These are phyloP conservation scores for Areca catechu DNA, from an alignment of 176 grass and related monocot genomes.

Conservation along the genomic window DNA sequence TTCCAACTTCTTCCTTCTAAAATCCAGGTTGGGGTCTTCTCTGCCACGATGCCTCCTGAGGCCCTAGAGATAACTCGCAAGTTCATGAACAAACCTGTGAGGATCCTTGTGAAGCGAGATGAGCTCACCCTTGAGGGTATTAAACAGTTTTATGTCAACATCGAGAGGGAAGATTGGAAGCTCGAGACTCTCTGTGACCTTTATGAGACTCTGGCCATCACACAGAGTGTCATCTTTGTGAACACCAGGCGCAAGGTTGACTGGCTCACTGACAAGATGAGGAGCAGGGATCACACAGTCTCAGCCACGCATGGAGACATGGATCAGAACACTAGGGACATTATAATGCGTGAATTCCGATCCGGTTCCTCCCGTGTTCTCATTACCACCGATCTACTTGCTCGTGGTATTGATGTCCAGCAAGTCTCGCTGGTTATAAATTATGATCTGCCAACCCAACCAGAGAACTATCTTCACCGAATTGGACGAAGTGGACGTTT, in stretches of 20 bases:
- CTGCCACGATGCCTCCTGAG: constrained; percentile 17
- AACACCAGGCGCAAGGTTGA: constrained; percentile 94
- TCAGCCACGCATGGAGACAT: constrained; percentile 87
- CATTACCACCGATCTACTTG: constrained; percentile 81
- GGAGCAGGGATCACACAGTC: constrained; percentile 78
- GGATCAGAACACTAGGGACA: constrained; percentile 93
- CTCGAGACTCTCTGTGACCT: constrained; percentile 86
- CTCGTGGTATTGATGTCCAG: constrained; percentile 92
- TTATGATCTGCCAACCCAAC: constrained; percentile 82
- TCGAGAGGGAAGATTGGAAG: constrained; percentile 95
- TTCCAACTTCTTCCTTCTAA: neutral
- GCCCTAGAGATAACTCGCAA: constrained; percentile 1
- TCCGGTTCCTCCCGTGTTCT: constrained; percentile 79
- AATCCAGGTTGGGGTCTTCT: constrained; percentile 14
- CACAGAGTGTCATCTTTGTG: constrained; percentile 86
- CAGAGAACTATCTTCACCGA: constrained; percentile 87
- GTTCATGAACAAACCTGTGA: constrained; percentile 12
- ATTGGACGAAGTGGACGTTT: constrained; percentile 87
- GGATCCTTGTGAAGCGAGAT: constrained; percentile 11
- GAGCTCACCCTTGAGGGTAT: constrained; percentile 95
- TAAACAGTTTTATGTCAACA: constrained; percentile 86
- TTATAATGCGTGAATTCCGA: constrained; percentile 87
- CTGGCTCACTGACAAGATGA: constrained; percentile 91
- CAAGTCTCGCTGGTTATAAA: constrained; percentile 88
- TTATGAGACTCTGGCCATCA: constrained; percentile 83